Conservation (phyloP, 345 rosid species). For the Euphorbia tirucalli region DNA sequence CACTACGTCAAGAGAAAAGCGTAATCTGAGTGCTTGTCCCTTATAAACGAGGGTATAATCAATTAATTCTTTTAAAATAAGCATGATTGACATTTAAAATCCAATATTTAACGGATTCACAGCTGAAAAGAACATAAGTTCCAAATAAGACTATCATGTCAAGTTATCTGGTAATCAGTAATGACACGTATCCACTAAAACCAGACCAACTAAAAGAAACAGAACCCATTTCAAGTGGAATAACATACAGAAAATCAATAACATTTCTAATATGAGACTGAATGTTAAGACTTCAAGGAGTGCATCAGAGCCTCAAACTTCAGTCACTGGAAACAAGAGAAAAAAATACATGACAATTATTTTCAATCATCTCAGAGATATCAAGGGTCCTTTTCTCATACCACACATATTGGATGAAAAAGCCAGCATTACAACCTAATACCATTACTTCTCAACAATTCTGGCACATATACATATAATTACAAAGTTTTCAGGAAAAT, state of each 20-base stretch:
- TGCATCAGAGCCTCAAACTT: background rate
- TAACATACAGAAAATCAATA: background rate
- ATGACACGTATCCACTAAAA: background rate
- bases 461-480: background rate
- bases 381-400: background rate
- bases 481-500: background rate
- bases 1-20: background rate
- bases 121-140: background rate
- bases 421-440: background rate
- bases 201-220: too few relatives aligned
- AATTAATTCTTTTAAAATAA: background rate
- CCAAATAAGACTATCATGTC: background rate
- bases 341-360: too few relatives aligned
- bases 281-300: background rate
- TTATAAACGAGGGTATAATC: conserved; percentile 5
- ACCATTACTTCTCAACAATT: background rate
- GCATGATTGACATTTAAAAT: background rate
- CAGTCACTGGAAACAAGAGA: background rate
- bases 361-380: too few relatives aligned
- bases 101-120: background rate
- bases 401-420: background rate
- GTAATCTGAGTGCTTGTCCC: background rate
- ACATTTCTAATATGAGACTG: background rate
- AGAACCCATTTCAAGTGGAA: background rate
- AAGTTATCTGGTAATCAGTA: background rate